A percentile compares a stretch with the other conserved stretches of the same genome.
phyloP scores from a whole-genome alignment of 805 yeast species.

The Saccharomycopsis fodiens region DNA sequence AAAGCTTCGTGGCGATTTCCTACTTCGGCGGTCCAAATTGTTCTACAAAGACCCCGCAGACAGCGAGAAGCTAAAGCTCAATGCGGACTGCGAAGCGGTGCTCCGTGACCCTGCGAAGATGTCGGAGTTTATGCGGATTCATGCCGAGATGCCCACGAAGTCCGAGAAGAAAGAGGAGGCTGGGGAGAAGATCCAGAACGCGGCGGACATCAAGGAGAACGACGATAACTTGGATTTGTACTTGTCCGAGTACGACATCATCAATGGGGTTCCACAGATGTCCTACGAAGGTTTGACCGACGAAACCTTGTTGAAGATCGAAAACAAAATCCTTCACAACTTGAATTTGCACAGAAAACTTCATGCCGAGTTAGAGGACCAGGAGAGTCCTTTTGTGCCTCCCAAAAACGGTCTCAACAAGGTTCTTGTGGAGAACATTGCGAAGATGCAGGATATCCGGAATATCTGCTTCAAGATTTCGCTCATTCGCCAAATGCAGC shows the following conservation, averaged over 20 bases:
- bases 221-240: constrained; percentile 54
- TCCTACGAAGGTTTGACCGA: constrained; percentile 44
- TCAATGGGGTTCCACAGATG: constrained; percentile 71
- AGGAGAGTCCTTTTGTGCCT: constrained; percentile 34
- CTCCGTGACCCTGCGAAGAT: constrained; percentile 59
- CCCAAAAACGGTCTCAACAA: constrained; percentile 51
- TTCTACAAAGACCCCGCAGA: constrained; percentile 31
- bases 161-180: constrained; percentile 23
- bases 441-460: constrained; percentile 80
- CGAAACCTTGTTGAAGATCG: constrained; percentile 37
- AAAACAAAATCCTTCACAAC: constrained; percentile 30
- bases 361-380: constrained; percentile 28
- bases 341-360: constrained; percentile 11
- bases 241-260: constrained; percentile 75
- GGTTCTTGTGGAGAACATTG: constrained; percentile 56
- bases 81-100: constrained; percentile 62
- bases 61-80: constrained; percentile 39
- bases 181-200: neutral
- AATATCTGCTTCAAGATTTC: constrained; percentile 84
- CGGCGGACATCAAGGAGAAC: constrained; percentile 28
- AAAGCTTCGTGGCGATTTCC: constrained; percentile 66
- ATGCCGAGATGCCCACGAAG: constrained; percentile 26
- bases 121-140: constrained; percentile 41
- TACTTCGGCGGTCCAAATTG: constrained; percentile 57
- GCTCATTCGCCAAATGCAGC: constrained; percentile 84